Percentiles rank a stretch among this genome's conserved stretches.
These are phyloP conservation scores for Lachnellula cervina DNA, from an alignment of 2,329 filamentous ascomycete genomes.

Conservation along the genomic window DNA sequence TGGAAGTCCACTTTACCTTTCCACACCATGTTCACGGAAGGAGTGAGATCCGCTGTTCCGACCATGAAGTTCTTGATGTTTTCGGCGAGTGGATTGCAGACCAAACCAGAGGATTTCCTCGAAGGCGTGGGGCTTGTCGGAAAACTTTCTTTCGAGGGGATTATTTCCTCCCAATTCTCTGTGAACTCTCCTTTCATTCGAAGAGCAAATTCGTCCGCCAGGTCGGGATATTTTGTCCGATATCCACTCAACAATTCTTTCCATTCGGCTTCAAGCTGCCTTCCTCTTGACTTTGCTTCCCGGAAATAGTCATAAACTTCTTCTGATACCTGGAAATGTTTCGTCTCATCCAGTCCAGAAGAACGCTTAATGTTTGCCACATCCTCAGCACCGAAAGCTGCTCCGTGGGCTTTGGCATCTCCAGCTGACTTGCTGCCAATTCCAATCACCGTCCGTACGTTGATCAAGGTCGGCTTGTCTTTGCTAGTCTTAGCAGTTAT, in stretches of 20 bases:
- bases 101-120: constrained; percentile 43
- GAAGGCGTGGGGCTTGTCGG: constrained; percentile 44
- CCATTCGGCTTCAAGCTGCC: constrained; percentile 43
- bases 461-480: constrained; percentile 48
- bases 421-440: constrained; percentile 33
- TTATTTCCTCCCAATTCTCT: constrained; percentile 43
- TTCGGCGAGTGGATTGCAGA: constrained; percentile 48
- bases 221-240: constrained; percentile 42
- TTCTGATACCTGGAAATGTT: constrained; percentile 36
- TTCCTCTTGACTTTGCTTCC: constrained; percentile 40
- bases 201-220: constrained; percentile 44
- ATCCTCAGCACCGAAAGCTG: constrained; percentile 20
- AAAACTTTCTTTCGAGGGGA: constrained; percentile 38
- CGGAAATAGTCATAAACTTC: constrained; percentile 48
- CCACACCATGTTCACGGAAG: constrained; percentile 53
- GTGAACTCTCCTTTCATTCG: constrained; percentile 45
- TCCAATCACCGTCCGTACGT: constrained; percentile 45
- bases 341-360: constrained; percentile 33
- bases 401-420: constrained; percentile 27
- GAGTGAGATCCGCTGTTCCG: constrained; percentile 48
- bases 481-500: constrained; percentile 34
- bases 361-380: constrained; percentile 7
- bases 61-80: constrained; percentile 46
- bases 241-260: constrained; percentile 40
- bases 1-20: constrained; percentile 48